Percentiles rank a stretch among this genome's conserved stretches.
These are phyloP conservation scores for Sugiyamaella americana DNA, from an alignment of 805 yeast species.

Conservation along the genomic window DNA sequence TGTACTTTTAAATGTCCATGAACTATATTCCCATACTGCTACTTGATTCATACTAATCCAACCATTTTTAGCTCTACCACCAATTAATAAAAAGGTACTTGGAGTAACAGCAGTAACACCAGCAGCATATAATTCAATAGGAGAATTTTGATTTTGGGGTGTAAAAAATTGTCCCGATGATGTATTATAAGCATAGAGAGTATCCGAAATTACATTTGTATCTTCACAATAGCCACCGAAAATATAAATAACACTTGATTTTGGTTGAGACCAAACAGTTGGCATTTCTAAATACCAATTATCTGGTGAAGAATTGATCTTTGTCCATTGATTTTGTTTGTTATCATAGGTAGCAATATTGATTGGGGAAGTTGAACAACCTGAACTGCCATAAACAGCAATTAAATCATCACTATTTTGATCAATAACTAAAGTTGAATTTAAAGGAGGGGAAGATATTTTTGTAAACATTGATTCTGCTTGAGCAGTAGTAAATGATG, in stretches of 20 bases:
- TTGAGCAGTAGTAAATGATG: conserved; percentile 2
- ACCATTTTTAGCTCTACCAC: conserved; percentile 56
- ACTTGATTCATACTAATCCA: conserved; percentile 71
- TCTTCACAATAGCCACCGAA: conserved; percentile 28
- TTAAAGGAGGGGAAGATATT: conserved; percentile 26
- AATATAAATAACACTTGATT: conserved; percentile 22
- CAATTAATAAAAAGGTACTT: conserved; percentile 42
- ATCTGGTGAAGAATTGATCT: conserved; percentile 19
- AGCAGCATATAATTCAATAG: conserved; percentile 25
- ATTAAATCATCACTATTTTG: conserved; percentile 16
- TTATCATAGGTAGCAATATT: conserved; percentile 22
- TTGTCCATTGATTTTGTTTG: conserved; percentile 20
- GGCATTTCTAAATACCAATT: conserved; percentile 23
- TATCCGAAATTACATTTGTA: conserved; percentile 15
- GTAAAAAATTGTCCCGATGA: conserved; percentile 14
- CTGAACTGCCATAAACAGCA: conserved; percentile 25
- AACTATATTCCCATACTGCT: conserved; percentile 62
- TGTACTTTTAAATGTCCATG: conserved; percentile 55
- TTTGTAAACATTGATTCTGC: conserved; percentile 11
- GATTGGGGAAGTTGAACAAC: conserved; percentile 23
- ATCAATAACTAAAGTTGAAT: conserved; percentile 27
- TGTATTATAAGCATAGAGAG: conserved; percentile 23
- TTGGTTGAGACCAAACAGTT: conserved; percentile 26
- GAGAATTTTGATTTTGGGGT: conserved; percentile 18
- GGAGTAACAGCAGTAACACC: conserved; percentile 18